Percentiles rank a stretch among this genome's conserved stretches.
phyloP scores from a whole-genome alignment of 192 early-diverging fungal species.

The Gonapodya sp. region DNA sequence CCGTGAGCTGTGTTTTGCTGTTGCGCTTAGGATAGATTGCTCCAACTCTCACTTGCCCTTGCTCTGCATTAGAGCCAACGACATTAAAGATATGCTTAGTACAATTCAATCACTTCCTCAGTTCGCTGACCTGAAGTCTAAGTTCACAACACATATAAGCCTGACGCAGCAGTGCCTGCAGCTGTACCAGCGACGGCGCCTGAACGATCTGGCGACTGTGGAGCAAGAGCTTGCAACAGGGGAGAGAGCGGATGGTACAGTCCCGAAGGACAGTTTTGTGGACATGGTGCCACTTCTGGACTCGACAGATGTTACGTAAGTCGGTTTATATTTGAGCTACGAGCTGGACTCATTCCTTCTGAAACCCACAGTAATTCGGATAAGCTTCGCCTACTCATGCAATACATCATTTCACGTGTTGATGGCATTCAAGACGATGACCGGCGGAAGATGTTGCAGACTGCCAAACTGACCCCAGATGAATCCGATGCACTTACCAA shows the following conservation, averaged over 20 bases:
- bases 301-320: slow-evolving; percentile 48
- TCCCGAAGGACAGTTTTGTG: slow-evolving; percentile 54
- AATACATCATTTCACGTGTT: slow-evolving; percentile 65
- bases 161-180: slow-evolving; percentile 75
- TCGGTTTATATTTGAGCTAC: background rate
- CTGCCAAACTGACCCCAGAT: slow-evolving; percentile 59
- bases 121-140: slow-evolving; percentile 72
- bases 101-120: slow-evolving; percentile 73
- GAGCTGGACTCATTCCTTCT: background rate
- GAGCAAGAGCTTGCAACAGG: slow-evolving; percentile 79
- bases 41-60: background rate
- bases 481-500: slow-evolving; percentile 76
- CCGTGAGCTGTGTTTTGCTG: background rate
- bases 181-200: slow-evolving; percentile 57
- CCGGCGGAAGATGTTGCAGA: slow-evolving; percentile 50
- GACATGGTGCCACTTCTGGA: slow-evolving; percentile 71
- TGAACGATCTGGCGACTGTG: slow-evolving; percentile 58
- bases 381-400: slow-evolving; percentile 67
- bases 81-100: slow-evolving; percentile 74
- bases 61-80: background rate
- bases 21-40: background rate
- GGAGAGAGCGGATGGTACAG: slow-evolving; percentile 58
- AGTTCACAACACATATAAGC: slow-evolving; percentile 76
- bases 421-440: slow-evolving; percentile 68
- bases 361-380: slow-evolving; percentile 42